Evolutionary conservation across 768 basidiomycete genomes (phyloP), one percentile per base, ranked within the genome.

Genomic region (Roridomyces roridus): DNA sequence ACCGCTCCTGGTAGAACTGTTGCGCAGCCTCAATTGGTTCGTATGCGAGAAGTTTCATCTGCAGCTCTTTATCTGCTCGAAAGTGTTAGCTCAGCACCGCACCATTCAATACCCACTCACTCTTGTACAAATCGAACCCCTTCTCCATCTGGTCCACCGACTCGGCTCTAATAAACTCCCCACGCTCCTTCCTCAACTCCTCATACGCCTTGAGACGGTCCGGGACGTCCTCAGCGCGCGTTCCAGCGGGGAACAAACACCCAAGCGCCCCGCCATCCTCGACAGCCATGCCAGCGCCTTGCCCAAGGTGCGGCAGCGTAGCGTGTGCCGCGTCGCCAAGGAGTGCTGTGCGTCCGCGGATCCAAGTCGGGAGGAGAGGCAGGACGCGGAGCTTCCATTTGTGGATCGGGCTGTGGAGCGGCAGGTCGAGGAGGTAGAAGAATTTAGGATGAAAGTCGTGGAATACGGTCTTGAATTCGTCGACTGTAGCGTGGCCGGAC

Each of bases 211-310:
- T 43, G 8, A 62, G 47, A 14, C 60, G 17, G 8, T 46, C 47
- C 5, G 55, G 46, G 1, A 62, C 42, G 6, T 62, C 52, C 6
- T 53, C 60, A 8, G 7, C 37, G 3, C 46, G 49, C 1, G 52
- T 57, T 9, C 56, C 60, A 0, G 24, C 11, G 1, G 60, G 51
- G 36, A 62, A 28, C 23, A 62, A 28, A 12, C 46, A 37, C 10
- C 42, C 60, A 5, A 62, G 46, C 18, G 45, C 12, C 14, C 12
- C 59, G 0, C 46, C 62, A 10, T 61, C 67, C 44, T 71, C 70
- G 25, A 68, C 52, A 8, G 67, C 70, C 55, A 69, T 67, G 10
- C 64, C 69, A 4, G 63, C 64, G 11, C 68, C 67, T 35, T 66
- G 64, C 6, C 62, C 69, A 12, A 65, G 43, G 18, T 65, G 53